A percentile compares a stretch with the other conserved stretches of the same genome.
Conservation (phyloP, 257 asterid genomes). For the Leptodermis oblonga region DNA sequence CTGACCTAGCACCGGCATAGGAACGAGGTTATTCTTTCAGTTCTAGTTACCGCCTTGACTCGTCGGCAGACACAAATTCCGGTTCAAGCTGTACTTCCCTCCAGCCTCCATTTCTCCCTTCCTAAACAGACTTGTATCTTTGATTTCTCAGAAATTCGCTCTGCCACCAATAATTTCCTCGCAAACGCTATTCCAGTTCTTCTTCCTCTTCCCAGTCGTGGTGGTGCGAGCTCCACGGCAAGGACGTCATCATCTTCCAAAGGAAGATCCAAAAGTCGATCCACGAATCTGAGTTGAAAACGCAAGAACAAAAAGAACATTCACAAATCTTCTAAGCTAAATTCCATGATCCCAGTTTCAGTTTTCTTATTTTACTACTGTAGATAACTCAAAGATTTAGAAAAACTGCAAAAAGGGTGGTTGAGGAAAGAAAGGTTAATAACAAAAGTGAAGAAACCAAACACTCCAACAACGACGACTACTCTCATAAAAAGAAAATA, state of each 20-base stretch:
- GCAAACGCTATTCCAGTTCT: slow-evolving; percentile 61
- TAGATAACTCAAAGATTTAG: too few species aligned
- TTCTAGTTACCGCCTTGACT: slow-evolving; percentile 23
- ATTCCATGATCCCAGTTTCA: too few species aligned
- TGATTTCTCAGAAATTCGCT: slow-evolving; percentile 74
- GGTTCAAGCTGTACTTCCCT: slow-evolving; percentile 48
- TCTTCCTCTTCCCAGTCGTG: slow-evolving; percentile 88
- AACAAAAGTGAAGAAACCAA: too few species aligned
- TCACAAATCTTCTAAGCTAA: too few species aligned
- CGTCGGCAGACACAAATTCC: slow-evolving; percentile 63
- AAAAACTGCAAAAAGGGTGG: too few species aligned
- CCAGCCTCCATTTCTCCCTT: slow-evolving; percentile 53
- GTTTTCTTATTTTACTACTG: too few species aligned
- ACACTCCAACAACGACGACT: too few species aligned
- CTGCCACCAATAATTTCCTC: slow-evolving; percentile 93
- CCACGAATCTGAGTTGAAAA: slow-evolving; percentile 36
- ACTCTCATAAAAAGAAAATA: too few species aligned
- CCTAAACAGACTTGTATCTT: slow-evolving; percentile 60
- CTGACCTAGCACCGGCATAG: background rate
- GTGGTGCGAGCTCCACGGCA: slow-evolving; percentile 65
- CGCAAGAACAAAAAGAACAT: too few species aligned
- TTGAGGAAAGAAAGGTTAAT: too few species aligned
- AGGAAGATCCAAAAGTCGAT: slow-evolving; percentile 50
- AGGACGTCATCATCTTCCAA: slow-evolving; percentile 70
- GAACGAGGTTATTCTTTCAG: slow-evolving; percentile 3